Conservation (phyloP, 306 rosid species). For the Albizia julibrissin region DNA sequence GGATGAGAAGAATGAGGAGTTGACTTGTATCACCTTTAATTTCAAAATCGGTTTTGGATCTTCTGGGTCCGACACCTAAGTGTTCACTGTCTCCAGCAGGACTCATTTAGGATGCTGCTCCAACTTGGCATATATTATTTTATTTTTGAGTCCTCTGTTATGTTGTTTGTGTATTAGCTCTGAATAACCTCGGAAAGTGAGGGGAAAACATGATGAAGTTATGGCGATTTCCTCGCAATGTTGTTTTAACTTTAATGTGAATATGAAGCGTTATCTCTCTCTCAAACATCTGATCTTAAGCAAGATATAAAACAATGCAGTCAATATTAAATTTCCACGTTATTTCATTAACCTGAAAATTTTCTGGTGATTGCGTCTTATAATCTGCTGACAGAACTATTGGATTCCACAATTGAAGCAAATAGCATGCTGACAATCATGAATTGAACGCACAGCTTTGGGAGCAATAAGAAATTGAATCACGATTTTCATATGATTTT, state of each 20-base stretch:
- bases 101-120: neutral
- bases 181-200: neutral
- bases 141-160: neutral
- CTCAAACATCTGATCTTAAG: neutral
- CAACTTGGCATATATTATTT: neutral
- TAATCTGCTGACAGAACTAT: neutral
- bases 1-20: conserved; percentile 34
- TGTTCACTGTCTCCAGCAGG: neutral
- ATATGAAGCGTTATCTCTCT: neutral
- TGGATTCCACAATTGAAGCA: neutral
- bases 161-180: neutral
- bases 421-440: neutral
- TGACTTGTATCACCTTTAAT: conserved; percentile 56
- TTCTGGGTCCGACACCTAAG: conserved; percentile 30
- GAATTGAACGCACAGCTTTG: neutral
- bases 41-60: conserved; percentile 49
- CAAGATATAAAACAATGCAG: neutral
- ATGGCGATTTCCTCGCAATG: neutral
- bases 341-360: neutral
- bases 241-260: neutral
- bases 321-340: neutral
- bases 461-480: neutral
- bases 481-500: neutral
- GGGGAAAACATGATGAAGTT: neutral
- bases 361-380: neutral